Evolutionary conservation across 2,329 filamentous ascomycete genomes (phyloP).

Genomic region (Aspergillus sp.): DNA sequence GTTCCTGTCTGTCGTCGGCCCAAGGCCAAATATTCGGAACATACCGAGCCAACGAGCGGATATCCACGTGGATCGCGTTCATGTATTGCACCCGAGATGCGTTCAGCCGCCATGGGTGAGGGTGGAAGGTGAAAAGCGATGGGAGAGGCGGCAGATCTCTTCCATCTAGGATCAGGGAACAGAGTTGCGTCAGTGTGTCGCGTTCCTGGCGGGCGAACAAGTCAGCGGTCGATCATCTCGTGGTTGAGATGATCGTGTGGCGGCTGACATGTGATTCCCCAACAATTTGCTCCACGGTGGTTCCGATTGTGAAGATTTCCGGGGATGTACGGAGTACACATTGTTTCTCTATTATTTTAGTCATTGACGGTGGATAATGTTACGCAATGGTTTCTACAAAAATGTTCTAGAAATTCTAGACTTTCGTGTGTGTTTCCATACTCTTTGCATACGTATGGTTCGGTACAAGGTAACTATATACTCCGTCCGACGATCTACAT

Average conservation of each 20-base stretch:
- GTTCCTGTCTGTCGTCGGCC: conserved; percentile 12
- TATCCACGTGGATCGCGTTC: not conserved
- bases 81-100: not conserved
- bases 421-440: too few species aligned
- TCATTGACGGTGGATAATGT: too few species aligned
- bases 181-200: conserved; percentile 8
- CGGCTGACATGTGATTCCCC: conserved; percentile 20
- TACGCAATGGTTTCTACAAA: too few species aligned
- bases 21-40: conserved; percentile 18
- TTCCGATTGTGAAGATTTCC: too few species aligned
- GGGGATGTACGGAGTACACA: not conserved
- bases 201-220: conserved; percentile 6
- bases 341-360: too few species aligned
- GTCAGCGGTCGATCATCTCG: conserved; percentile 5
- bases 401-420: too few species aligned
- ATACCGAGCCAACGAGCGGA: conserved; percentile 14
- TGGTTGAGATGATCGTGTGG: not conserved
- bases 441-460: too few species aligned
- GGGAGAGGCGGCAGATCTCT: conserved; percentile 1
- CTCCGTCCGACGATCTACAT: not conserved
- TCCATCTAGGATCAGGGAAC: not conserved
- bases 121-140: not conserved
- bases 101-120: conserved; percentile 6
- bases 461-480: not conserved
- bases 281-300: conserved; percentile 12